Evolutionary conservation across 192 early-diverging fungal genomes (phyloP).

Genomic region (Podila epicladia): DNA sequence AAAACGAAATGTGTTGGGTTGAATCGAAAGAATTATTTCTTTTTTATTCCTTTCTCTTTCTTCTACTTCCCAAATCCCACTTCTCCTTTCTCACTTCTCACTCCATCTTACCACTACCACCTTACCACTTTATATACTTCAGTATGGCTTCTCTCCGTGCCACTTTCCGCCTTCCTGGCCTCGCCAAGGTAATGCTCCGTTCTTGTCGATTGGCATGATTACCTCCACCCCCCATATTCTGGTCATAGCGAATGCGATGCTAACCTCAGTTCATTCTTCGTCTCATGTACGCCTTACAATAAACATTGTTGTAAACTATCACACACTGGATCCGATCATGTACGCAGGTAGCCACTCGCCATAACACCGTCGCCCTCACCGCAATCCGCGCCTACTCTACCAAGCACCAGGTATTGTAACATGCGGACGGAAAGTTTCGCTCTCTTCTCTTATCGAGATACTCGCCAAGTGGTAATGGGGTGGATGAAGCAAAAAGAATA

Average conservation of each 20-base stretch:
- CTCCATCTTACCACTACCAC: too few relatives aligned
- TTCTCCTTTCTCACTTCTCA: neutral
- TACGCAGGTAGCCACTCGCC: conserved; percentile 27
- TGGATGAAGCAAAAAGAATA: neutral
- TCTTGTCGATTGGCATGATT: too few relatives aligned
- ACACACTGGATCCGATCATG: too few relatives aligned
- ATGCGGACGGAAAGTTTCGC: too few relatives aligned
- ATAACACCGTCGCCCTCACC: conserved; percentile 36
- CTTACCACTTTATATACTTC: neutral
- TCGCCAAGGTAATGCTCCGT: conserved; percentile 15
- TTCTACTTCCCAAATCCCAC: neutral
- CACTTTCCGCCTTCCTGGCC: conserved; percentile 27
- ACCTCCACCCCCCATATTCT: neutral
- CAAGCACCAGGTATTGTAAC: conserved; percentile 49
- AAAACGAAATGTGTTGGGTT: too few relatives aligned
- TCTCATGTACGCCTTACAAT: neutral
- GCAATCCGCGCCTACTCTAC: conserved; percentile 51
- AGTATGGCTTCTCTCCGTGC: conserved; percentile 26
- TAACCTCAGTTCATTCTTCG: too few relatives aligned
- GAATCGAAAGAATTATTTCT: too few relatives aligned
- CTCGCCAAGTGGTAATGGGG: neutral
- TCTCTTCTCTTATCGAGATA: too few relatives aligned
- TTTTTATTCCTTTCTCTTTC: neutral
- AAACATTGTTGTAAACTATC: too few relatives aligned
- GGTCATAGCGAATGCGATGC: neutral